phyloP scores from a whole-genome alignment of 805 yeast genomes.

The Grigorovia humatica region DNA sequence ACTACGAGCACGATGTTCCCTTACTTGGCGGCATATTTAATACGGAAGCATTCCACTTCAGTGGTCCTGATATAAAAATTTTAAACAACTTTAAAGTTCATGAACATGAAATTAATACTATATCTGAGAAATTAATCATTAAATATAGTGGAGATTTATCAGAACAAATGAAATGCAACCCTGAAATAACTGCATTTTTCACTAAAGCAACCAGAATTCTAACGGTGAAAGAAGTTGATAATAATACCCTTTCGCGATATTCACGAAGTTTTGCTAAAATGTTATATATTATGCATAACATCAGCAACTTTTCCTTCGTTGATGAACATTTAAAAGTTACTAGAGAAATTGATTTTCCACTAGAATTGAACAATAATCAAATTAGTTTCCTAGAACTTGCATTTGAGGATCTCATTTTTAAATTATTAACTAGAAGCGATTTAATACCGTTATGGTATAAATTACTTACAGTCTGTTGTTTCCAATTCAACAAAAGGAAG shows the following conservation, averaged over 20 bases:
- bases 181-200: neutral
- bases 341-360: neutral
- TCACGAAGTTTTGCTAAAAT: neutral
- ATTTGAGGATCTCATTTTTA: neutral
- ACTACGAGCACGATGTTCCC: neutral
- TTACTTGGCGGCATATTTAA: neutral
- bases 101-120: neutral
- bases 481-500: neutral
- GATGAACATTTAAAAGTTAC: neutral
- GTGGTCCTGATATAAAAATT: neutral
- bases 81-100: too few species aligned
- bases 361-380: neutral
- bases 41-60: neutral
- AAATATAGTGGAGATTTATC: neutral
- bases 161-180: neutral
- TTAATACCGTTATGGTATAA: neutral
- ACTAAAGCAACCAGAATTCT: neutral
- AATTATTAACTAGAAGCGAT: neutral
- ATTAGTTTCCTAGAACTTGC: neutral
- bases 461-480: neutral
- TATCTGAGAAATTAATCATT: neutral
- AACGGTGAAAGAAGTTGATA: neutral
- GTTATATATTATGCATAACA: neutral
- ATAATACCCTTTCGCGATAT: neutral
- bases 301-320: neutral